A percentile compares a stretch with the other conserved stretches of the same genome.
These are phyloP conservation scores for Trichosporon ovoides DNA, from an alignment of 1,284 basidiomycete genomes.

Conservation along the genomic window DNA sequence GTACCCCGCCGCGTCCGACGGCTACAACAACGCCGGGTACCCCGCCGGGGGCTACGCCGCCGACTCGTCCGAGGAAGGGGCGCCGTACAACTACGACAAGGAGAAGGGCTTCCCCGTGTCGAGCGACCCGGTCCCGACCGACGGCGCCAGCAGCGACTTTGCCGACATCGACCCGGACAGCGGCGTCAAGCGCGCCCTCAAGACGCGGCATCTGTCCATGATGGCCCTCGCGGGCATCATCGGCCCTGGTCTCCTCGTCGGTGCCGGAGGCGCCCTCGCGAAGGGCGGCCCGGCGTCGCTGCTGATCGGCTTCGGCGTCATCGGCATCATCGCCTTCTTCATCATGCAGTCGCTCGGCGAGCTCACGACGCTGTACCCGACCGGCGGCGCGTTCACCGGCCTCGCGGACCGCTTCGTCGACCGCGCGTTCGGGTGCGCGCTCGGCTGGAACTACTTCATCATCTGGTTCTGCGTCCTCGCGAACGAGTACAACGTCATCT, in stretches of 20 bases:
- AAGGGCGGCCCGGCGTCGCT: conserved; percentile 24
- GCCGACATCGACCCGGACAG: conserved; percentile 15
- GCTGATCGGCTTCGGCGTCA: conserved; percentile 25
- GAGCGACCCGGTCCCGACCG: neutral
- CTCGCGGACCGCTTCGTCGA: conserved; percentile 27
- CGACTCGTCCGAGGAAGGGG: neutral
- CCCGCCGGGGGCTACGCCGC: neutral
- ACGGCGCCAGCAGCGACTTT: conserved; percentile 1
- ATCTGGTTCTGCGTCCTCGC: conserved; percentile 28
- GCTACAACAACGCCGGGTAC: neutral
- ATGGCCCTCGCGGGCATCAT: conserved; percentile 32
- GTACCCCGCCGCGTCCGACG: neutral
- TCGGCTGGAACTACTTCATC: conserved; percentile 33
- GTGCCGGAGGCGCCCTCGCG: conserved; percentile 22
- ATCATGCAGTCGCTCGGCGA: conserved; percentile 30
- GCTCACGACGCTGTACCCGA: conserved; percentile 25
- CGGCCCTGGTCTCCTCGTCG: conserved; percentile 24
- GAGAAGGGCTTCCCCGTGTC: neutral
- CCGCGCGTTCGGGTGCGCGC: conserved; percentile 21
- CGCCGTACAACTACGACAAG: neutral
- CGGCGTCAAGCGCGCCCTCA: conserved; percentile 26
- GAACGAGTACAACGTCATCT: conserved; percentile 31
- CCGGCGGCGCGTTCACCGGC: conserved; percentile 23
- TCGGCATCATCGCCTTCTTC: conserved; percentile 22
- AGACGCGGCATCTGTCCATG: conserved; percentile 32